A percentile compares a stretch with the other conserved stretches of the same genome.
phyloP scores from a whole-genome alignment of 2,329 filamentous ascomycete species.

The Ophiostoma fasciatum region DNA sequence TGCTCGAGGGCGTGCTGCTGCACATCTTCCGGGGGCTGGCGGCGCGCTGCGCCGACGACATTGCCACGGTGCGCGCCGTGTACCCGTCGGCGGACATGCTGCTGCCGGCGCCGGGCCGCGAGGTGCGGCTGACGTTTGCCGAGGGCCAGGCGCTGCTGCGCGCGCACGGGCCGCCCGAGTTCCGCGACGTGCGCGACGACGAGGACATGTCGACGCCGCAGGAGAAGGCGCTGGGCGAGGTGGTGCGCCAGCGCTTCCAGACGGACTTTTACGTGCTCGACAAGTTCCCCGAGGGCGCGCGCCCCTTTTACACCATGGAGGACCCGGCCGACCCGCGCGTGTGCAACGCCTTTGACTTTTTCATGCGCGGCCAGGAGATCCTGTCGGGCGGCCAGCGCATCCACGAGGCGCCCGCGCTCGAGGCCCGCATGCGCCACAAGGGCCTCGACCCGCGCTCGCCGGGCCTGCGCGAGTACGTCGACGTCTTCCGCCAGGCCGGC shows the following conservation, averaged over 20 bases:
- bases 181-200: constrained; percentile 52
- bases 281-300: constrained; percentile 80
- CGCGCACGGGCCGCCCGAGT: constrained; percentile 55
- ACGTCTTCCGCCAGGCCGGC: constrained; percentile 64
- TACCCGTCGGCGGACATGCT: constrained; percentile 69
- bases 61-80: constrained; percentile 54
- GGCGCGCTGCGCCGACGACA: constrained; percentile 52
- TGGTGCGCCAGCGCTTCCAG: constrained; percentile 77
- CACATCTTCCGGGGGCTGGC: constrained; percentile 66
- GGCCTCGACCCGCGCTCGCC: constrained; percentile 61
- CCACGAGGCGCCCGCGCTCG: constrained; percentile 61
- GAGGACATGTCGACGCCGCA: constrained; percentile 71
- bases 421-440: constrained; percentile 61
- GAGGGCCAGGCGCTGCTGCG: constrained; percentile 66
- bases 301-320: constrained; percentile 86
- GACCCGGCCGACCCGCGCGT: constrained; percentile 51
- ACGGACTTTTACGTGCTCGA: constrained; percentile 96
- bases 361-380: constrained; percentile 86
- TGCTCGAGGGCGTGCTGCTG: constrained; percentile 61
- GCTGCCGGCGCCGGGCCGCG: constrained; percentile 58
- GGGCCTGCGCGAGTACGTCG: constrained; percentile 76
- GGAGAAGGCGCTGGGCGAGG: constrained; percentile 75
- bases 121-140: constrained; percentile 61
- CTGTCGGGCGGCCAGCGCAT: constrained; percentile 87
- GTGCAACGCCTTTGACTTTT: constrained; percentile 59